phyloP scores from a whole-genome alignment of 805 yeast species.

The Kodamaea lidongshanica region DNA sequence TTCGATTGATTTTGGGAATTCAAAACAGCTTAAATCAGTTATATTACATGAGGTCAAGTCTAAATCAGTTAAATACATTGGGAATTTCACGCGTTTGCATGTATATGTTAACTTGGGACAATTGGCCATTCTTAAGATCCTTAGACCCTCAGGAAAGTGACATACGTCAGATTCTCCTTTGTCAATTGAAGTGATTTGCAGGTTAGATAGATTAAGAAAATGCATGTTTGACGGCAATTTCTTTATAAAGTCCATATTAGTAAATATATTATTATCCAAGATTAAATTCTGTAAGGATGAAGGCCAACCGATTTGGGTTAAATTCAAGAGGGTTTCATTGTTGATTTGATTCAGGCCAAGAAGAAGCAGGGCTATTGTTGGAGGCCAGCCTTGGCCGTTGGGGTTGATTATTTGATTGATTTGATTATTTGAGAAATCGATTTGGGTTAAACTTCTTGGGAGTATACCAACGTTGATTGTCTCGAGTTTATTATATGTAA shows the following conservation, averaged over 20 bases:
- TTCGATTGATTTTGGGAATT: constrained; percentile 19
- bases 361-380: constrained; percentile 18
- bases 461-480: constrained; percentile 19
- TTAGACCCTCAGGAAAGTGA: constrained; percentile 24
- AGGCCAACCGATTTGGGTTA: constrained; percentile 22
- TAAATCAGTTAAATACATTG: constrained; percentile 15
- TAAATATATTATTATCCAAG: constrained; percentile 19
- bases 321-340: constrained; percentile 13
- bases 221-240: constrained; percentile 17
- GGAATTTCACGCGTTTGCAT: constrained; percentile 17
- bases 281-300: constrained; percentile 15
- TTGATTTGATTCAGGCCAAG: constrained; percentile 18
- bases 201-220: constrained; percentile 22
- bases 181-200: constrained; percentile 14
- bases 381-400: constrained; percentile 19
- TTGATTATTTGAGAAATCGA: constrained; percentile 25
- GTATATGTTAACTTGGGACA: constrained; percentile 11
- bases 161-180: constrained; percentile 12
- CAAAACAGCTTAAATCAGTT: constrained; percentile 14
- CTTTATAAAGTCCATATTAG: constrained; percentile 14
- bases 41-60: constrained; percentile 22
- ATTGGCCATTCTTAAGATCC: constrained; percentile 16
- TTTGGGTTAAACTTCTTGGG: constrained; percentile 23
- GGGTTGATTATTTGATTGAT: constrained; percentile 11
- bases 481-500: constrained; percentile 23